These are phyloP conservation scores for Kalmusia sp. DNA, from an alignment of 2,329 filamentous ascomycete species.

Conservation along the genomic window DNA sequence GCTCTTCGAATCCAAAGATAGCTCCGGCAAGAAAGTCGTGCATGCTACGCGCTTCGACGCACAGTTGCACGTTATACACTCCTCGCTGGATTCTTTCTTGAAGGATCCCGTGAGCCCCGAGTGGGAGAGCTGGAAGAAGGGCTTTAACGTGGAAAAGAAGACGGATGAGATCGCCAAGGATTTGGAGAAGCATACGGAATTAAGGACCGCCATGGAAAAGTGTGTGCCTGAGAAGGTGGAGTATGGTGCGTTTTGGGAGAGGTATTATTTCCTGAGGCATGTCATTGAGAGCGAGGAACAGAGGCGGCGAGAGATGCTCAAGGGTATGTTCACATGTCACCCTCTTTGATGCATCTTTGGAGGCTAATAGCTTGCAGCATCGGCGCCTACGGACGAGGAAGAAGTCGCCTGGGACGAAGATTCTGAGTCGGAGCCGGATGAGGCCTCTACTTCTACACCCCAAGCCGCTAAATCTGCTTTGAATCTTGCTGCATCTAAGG, in stretches of 20 bases:
- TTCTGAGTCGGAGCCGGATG: constrained; percentile 46
- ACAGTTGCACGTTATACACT: constrained; percentile 94
- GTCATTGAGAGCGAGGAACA: constrained; percentile 94
- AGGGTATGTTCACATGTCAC: constrained; percentile 66
- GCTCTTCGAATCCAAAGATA: constrained; percentile 93
- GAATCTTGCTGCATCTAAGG: constrained; percentile 40
- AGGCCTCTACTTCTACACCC: constrained; percentile 17
- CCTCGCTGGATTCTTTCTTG: constrained; percentile 77
- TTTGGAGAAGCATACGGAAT: constrained; percentile 83
- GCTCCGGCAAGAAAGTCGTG: constrained; percentile 87
- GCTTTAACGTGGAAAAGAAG: constrained; percentile 82
- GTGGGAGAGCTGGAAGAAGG: constrained; percentile 74
- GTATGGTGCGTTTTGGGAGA: constrained; percentile 88
- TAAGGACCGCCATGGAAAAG: constrained; percentile 90
- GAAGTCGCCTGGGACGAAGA: constrained; percentile 74
- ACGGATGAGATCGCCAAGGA: constrained; percentile 84
- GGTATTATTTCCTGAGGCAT: constrained; percentile 94
- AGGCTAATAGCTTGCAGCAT: constrained; percentile 43
- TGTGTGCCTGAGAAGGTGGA: constrained; percentile 92
- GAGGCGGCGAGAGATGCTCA: constrained; percentile 84
- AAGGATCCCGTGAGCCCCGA: constrained; percentile 80
- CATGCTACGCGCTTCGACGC: constrained; percentile 95
- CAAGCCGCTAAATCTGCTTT: constrained; percentile 16
- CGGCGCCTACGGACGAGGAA: constrained; percentile 76
- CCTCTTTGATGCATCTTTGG: not conserved